phyloP scores from a whole-genome alignment of 495 filamentous ascomycete species.

The Pyrenula massariospora region DNA sequence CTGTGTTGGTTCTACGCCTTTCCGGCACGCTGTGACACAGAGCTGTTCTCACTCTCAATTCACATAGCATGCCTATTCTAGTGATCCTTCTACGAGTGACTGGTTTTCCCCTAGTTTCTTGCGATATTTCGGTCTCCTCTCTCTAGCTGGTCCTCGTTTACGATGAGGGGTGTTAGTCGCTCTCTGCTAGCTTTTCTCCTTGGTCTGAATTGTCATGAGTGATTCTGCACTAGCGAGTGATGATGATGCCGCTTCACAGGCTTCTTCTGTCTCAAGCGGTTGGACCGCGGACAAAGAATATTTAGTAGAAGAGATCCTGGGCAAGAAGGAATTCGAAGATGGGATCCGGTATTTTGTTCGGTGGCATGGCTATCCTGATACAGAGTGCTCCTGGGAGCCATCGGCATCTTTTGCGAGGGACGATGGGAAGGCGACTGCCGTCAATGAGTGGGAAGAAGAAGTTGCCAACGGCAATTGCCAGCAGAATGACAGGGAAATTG shows the following conservation, averaged over 20 bases:
- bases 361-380: not conserved
- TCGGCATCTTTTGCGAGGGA: not conserved
- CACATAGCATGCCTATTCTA: no score
- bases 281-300: constrained; percentile 6
- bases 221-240: constrained; percentile 14
- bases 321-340: not conserved
- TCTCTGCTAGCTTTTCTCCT: not conserved
- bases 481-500: not conserved
- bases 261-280: constrained; percentile 38
- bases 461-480: not conserved
- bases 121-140: no score
- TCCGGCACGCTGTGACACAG: no score
- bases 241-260: constrained; percentile 49
- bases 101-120: no score
- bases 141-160: no score
- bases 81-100: no score
- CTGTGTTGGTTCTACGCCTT: no score
- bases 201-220: not conserved
- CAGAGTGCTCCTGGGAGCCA: not conserved
- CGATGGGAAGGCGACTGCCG: not conserved
- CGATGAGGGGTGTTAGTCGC: not conserved
- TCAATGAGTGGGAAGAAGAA: not conserved
- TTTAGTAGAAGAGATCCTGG: constrained; percentile 32
- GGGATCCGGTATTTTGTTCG: not conserved
- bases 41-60: no score